Base-by-base conservation (phyloP, 441 rosid species). In the Aquilaria agallochum region DNA sequence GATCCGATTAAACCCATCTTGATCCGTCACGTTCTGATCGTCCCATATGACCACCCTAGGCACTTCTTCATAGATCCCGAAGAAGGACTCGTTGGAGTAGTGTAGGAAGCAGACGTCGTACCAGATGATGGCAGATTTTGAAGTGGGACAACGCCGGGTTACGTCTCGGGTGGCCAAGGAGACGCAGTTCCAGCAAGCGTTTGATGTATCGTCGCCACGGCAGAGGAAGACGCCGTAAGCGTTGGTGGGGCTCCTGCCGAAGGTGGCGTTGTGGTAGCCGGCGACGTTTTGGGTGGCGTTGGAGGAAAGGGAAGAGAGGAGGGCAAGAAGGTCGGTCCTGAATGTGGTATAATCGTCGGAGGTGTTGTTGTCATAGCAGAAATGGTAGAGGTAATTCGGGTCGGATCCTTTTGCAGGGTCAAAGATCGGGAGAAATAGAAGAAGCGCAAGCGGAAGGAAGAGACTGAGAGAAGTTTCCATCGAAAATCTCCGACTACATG, bases 261-360 rank as follows among this genome's bases (percentile, higher is more conserved):
- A 13, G 30, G 20, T 55, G 65, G 69, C 63, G 67, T 66, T 70
- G 27, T 62, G 62, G 10, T 70, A 70, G 15, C 55, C 72, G 0
- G 65, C 57, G 1, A 34, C 36, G 58, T 68, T 66, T 31, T 9
- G 13, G 60, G 60, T 64, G 67, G 66, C 59, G 48, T 66, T 63
- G 31, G 79, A 73, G 53, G 72, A 57, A n/a, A 86, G 68, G 5
- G 74, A 67, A 27, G 79, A 76, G 56, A 80, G 74, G 58, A 80
- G 59, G 46, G 34, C 5, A 2, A 33, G 52, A 13, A 79, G 76
- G 63, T 74, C 74, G 65, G 65, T 12, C 13, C 27, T 65, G 77
- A 69, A 81, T 30, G 78, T 58, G 72, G 73, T 74, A 65, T 80
- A 72, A 13, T 11, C 50, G 61, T 42, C 15, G 59, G 59, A 75